phyloP scores from a whole-genome alignment of 2,329 filamentous ascomycete species.

The Xylaria sp. region DNA sequence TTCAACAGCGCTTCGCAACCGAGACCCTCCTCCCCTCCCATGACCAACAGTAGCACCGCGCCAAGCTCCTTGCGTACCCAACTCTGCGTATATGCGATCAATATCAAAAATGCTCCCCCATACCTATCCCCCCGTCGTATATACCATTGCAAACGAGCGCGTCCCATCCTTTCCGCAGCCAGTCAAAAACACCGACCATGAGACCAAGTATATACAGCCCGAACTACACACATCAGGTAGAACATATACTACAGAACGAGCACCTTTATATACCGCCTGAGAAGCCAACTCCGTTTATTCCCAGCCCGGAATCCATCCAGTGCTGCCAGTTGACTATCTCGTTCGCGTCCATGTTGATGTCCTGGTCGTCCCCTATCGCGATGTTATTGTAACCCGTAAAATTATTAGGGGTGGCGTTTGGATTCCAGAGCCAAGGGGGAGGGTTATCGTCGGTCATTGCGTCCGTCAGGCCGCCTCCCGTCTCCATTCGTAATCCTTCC shows the following conservation, averaged over 20 bases:
- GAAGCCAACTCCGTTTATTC: slow-evolving; percentile 38
- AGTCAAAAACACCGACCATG: too few relatives aligned
- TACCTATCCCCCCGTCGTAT: too few relatives aligned
- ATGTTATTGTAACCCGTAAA: slow-evolving; percentile 12
- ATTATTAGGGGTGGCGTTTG: slow-evolving; percentile 17
- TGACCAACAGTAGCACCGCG: neutral
- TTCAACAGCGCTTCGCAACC: slow-evolving; percentile 4
- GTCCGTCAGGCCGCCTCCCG: neutral
- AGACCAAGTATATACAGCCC: neutral
- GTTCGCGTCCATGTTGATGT: slow-evolving; percentile 44
- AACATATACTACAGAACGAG: neutral
- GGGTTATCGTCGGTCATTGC: slow-evolving; percentile 41
- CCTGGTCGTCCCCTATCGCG: slow-evolving; percentile 41
- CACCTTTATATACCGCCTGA: slow-evolving; percentile 37
- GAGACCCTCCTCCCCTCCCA: neutral
- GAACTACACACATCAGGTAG: neutral
- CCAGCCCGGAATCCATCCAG: slow-evolving; percentile 44
- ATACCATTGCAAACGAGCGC: too few relatives aligned
- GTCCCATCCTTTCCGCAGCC: too few relatives aligned
- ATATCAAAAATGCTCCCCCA: too few relatives aligned
- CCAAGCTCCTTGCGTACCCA: neutral
- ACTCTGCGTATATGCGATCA: too few relatives aligned
- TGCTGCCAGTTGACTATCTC: slow-evolving; percentile 55
- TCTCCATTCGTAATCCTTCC: neutral
- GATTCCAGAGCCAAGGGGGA: slow-evolving; percentile 51